These are phyloP conservation scores for Jamesozyma lodderae DNA, from an alignment of 805 yeast species.

Conservation along the genomic window DNA sequence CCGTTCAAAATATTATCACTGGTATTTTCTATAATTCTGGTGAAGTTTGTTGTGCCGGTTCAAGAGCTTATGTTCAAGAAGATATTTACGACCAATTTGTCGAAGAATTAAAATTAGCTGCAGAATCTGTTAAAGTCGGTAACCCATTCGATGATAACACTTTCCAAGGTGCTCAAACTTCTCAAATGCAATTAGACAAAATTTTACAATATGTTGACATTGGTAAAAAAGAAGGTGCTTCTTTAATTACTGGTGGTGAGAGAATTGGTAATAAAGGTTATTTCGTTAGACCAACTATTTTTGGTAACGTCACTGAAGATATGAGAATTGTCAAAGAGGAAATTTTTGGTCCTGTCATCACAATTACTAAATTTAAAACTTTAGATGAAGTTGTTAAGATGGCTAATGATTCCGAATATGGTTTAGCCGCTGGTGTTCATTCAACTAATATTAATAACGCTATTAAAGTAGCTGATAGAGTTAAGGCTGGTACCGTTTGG, in stretches of 20 bases:
- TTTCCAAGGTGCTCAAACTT: slow-evolving; percentile 71
- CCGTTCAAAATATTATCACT: slow-evolving; percentile 57
- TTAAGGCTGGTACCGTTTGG: slow-evolving; percentile 79
- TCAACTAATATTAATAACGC: slow-evolving; percentile 61
- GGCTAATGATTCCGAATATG: slow-evolving; percentile 74
- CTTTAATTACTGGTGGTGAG: slow-evolving; percentile 74
- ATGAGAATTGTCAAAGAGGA: slow-evolving; percentile 78
- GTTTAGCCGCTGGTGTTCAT: slow-evolving; percentile 85
- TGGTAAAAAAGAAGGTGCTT: slow-evolving; percentile 63
- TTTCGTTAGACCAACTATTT: slow-evolving; percentile 75
- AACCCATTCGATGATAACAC: slow-evolving; percentile 64
- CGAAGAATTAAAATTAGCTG: slow-evolving; percentile 42
- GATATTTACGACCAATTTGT: slow-evolving; percentile 60
- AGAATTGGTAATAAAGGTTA: slow-evolving; percentile 62
- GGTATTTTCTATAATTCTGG: slow-evolving; percentile 87
- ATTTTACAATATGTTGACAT: slow-evolving; percentile 53
- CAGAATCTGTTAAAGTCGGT: slow-evolving; percentile 55
- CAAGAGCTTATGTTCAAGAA: slow-evolving; percentile 75
- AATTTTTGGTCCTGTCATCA: slow-evolving; percentile 85
- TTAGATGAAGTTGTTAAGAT: slow-evolving; percentile 63
- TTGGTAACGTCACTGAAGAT: slow-evolving; percentile 67
- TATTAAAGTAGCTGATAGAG: slow-evolving; percentile 51
- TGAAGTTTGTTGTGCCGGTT: slow-evolving; percentile 90
- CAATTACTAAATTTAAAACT: slow-evolving; percentile 61
- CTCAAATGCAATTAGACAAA: slow-evolving; percentile 56